These are phyloP conservation scores for Ophiostoma pallidulum DNA, from an alignment of 2,329 filamentous ascomycete genomes.

Conservation along the genomic window DNA sequence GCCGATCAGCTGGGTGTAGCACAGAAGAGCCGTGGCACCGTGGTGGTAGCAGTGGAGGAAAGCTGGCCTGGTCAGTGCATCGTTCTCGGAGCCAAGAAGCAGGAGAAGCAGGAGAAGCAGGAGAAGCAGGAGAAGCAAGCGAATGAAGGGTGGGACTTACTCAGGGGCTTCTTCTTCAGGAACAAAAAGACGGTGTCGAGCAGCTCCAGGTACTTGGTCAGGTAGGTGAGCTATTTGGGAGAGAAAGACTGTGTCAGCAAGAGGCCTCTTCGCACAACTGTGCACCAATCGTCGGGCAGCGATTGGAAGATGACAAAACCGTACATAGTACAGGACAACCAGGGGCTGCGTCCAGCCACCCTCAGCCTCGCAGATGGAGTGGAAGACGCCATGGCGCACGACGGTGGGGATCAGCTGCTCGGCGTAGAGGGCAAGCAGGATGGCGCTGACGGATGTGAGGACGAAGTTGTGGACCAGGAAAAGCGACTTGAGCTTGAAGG, in stretches of 20 bases:
- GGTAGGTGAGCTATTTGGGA: constrained; percentile 71
- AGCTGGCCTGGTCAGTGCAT: constrained; percentile 34
- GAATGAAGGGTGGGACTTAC: constrained; percentile 32
- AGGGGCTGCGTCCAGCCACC: constrained; percentile 93
- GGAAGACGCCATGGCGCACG: constrained; percentile 73
- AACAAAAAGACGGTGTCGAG: constrained; percentile 94
- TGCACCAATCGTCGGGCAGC: too few relatives aligned
- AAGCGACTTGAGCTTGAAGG: constrained; percentile 77
- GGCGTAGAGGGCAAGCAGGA: constrained; percentile 73
- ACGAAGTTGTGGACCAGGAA: constrained; percentile 98
- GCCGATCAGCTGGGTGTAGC: constrained; percentile 94
- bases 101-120: neutral
- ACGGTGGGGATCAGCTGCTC: constrained; percentile 86
- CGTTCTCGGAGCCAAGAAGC: neutral
- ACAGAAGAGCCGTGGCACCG: constrained; percentile 89
- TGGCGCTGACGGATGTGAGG: constrained; percentile 74
- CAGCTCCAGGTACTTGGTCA: constrained; percentile 95
- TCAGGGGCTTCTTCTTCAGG: constrained; percentile 98
- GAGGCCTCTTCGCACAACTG: too few relatives aligned
- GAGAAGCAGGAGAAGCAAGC: neutral
- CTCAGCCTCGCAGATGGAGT: constrained; percentile 68
- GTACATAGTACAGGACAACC: constrained; percentile 92
- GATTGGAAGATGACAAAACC: too few relatives aligned
- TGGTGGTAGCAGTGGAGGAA: constrained; percentile 99
- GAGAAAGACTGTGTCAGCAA: too few relatives aligned